Base-by-base conservation (phyloP, 192 early-diverging fungal genomes). In the Entomortierella beljakovae region DNA sequence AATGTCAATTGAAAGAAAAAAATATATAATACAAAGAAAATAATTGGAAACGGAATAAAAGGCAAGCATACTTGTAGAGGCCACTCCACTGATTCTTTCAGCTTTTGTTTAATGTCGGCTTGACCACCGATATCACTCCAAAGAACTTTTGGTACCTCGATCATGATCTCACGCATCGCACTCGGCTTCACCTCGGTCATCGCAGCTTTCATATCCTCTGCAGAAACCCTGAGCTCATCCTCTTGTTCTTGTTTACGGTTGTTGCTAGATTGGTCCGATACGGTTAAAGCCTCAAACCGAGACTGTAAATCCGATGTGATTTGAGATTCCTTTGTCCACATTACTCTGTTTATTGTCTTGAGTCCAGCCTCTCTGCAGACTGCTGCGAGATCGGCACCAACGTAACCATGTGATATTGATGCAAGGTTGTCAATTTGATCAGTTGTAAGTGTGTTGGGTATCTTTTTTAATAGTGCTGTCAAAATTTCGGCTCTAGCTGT, bases 51-150 rank as follows among this genome's bases (percentile, higher is more conserved):
- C 49, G 26, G 29, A 48, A 28, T 25, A 31, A 32, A 50, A 16
- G 16, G 5, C 38, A 20, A 77, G 90, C 90, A 28, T 81, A 92
- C 92, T 84, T 94, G 91, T 16, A 99, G 81, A 6, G 98, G 98
- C 98, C 98, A 99, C 80, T 99, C 98, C 11, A 99, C 92, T 0
- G 97, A 94, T 80, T 99, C 98, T 48, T 92, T 92, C 26, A 99
- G 75, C 69, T 91, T 90, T 67, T 94, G 92, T 77, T 97, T 98
- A 22, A 96, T 92, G n/a, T 93, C 90, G 25, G 86, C 83, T 71
- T 99, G 96, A 2, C 98, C 98, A 25, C 97, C 98, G 71, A 99
- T 94, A 70, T 98, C 97, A 2, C 74, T 73, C 98, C 98, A 99
- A 22, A 87, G 83, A 3, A 98, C 95, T 64, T 94, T 92, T 9